These are phyloP conservation scores for Ceratocystis diversiconidia DNA, from an alignment of 2,329 filamentous ascomycete species.

Conservation along the genomic window DNA sequence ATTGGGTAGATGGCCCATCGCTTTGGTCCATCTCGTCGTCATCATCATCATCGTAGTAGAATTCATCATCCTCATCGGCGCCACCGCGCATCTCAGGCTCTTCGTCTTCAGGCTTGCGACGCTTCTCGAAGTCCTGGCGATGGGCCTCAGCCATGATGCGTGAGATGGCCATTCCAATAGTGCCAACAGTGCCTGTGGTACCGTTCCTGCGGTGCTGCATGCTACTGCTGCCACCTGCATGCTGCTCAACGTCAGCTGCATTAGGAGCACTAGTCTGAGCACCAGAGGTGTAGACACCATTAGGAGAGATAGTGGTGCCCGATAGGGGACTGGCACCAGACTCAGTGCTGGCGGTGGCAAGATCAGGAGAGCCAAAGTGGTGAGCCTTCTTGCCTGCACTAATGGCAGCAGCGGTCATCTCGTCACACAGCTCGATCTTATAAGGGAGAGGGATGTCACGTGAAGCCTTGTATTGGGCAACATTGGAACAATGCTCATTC, in stretches of 20 bases:
- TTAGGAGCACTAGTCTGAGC: neutral
- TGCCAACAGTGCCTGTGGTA: slow-evolving; percentile 19
- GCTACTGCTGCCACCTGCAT: slow-evolving; percentile 21
- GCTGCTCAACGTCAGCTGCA: slow-evolving; percentile 7
- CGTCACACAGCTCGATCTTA: slow-evolving; percentile 32
- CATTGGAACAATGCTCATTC: slow-evolving; percentile 93
- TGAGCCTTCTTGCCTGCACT: neutral
- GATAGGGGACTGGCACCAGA: neutral
- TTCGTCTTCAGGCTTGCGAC: slow-evolving; percentile 30
- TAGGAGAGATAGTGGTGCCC: neutral
- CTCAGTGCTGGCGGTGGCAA: neutral
- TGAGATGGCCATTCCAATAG: slow-evolving; percentile 30
- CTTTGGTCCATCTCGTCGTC: slow-evolving; percentile 22
- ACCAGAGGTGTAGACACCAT: neutral
- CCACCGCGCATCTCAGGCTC: slow-evolving; percentile 19
- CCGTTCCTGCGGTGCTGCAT: slow-evolving; percentile 17
- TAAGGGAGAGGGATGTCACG: slow-evolving; percentile 82
- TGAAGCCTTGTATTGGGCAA: slow-evolving; percentile 76
- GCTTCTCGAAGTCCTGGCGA: slow-evolving; percentile 82
- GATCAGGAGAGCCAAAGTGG: neutral
- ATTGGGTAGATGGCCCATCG: neutral
- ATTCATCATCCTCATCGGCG: slow-evolving; percentile 20
- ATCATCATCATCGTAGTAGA: slow-evolving; percentile 21
- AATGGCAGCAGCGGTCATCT: slow-evolving; percentile 11
- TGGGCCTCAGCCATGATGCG: slow-evolving; percentile 72